Evolutionary conservation across 129 eudicot genomes (phyloP), one percentile per base, ranked within the genome.

Genomic region (Apium graveolens): DNA sequence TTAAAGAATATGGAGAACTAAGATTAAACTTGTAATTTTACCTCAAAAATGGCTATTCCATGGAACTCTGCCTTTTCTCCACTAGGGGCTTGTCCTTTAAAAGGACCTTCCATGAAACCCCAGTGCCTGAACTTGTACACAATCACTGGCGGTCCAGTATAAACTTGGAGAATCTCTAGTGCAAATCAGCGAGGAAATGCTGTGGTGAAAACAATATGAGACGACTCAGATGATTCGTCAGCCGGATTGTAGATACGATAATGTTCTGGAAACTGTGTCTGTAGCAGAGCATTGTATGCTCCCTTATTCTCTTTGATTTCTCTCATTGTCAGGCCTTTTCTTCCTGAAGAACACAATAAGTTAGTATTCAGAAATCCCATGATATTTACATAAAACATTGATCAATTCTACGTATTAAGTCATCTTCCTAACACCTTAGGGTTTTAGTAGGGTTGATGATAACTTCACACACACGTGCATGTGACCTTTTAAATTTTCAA

Each of bases 71-170:
- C 86, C 49, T 76, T 45, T 81, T 91, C 92, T 0, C 91, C 90
- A 1, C 94, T 91, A 9, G 98, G 92, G 9, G 83, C 80, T 77
- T 88, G 82, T 14, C 88, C 92, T 82, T 95, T 85, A 70, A 85
- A 94, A 57, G 97, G 90, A 12, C 96, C 98, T 71, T 94, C 98
- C 92, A 94, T 84, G 79, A 80, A 88, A 70, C 89, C 97, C 98
- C 97, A 91, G 75, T 94, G 98, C 88, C 98, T 82, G 34, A 91
- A 95, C 85, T 95, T 95, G 86, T 86, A 91, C 11, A 65, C 86
- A 66, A 91, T 90, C 74, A 82, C 86, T 0, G 98, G 98, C 4
- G 98, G 96, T 34, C 96, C 98, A 5, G 96, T 80, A 66, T 91
- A 95, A 70, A 95, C 98, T 77, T 95, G 82, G 55, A 95, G 86